Evolutionary conservation across 495 filamentous ascomycete genomes (phyloP).

Genomic region (Usnea hakonensis): DNA sequence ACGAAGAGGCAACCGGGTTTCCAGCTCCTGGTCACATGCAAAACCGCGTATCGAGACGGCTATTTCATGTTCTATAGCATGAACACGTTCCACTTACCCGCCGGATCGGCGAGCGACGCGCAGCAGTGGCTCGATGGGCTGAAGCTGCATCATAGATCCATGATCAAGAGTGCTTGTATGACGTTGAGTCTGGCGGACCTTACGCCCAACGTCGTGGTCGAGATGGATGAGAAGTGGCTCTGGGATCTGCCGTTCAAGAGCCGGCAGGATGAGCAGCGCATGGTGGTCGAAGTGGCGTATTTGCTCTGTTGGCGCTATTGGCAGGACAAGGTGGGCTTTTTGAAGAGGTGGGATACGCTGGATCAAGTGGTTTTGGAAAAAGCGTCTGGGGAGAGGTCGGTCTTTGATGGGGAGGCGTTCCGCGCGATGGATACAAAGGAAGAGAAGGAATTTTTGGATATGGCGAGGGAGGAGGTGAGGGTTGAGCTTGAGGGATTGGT

Average conservation of each 20-base stretch:
- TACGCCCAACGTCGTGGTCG: not conserved
- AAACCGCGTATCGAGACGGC: not conserved
- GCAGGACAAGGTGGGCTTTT: not conserved
- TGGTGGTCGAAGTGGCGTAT: not conserved
- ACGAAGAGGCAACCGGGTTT: not conserved
- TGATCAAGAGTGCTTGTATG: not conserved
- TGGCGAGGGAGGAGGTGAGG: not conserved
- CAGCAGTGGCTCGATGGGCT: not conserved
- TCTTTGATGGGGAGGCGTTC: not conserved
- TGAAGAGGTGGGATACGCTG: not conserved
- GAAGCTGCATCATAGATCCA: not conserved
- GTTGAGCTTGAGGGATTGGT: not conserved
- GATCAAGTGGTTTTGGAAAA: not conserved
- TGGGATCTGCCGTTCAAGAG: not conserved
- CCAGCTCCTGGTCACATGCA: not conserved
- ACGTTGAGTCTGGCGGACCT: not conserved
- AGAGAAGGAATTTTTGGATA: not conserved
- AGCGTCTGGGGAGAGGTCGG: not conserved
- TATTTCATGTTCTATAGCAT: not conserved
- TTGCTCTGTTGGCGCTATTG: not conserved
- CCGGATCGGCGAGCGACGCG: not conserved
- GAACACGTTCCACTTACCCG: not conserved
- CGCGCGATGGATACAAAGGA: not conserved
- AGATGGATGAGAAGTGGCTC: not conserved
- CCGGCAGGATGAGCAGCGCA: not conserved